Evolutionary conservation across 805 yeast species (phyloP).

Genomic region (Candida ortonii): DNA sequence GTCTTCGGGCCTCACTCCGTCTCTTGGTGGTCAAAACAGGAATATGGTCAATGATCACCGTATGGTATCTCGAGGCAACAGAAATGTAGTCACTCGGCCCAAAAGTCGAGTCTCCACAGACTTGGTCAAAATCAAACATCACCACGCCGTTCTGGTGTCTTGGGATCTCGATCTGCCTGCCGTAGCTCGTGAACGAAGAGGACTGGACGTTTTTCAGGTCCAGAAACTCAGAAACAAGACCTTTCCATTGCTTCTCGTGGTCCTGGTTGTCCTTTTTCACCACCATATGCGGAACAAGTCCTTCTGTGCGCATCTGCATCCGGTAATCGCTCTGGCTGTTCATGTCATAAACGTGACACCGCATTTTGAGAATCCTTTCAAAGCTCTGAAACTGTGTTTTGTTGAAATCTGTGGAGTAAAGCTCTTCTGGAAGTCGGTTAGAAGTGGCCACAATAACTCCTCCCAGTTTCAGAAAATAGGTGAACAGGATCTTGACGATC

Average conservation of each 20-base stretch:
- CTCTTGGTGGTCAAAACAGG: slow-evolving; percentile 54
- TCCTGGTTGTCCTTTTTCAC: slow-evolving; percentile 27
- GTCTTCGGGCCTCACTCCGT: slow-evolving; percentile 67
- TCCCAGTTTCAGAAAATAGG: slow-evolving; percentile 68
- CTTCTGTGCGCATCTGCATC: slow-evolving; percentile 29
- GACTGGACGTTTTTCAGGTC: slow-evolving; percentile 11
- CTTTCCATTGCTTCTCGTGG: slow-evolving; percentile 36
- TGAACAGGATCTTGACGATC: slow-evolving; percentile 60
- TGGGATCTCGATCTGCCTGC: slow-evolving; percentile 49
- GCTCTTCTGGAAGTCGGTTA: slow-evolving; percentile 67
- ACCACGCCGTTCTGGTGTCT: slow-evolving; percentile 40
- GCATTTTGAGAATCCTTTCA: slow-evolving; percentile 50
- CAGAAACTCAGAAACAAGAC: slow-evolving; percentile 27
- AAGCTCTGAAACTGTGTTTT: slow-evolving; percentile 56
- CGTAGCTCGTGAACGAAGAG: slow-evolving; percentile 49
- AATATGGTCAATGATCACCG: slow-evolving; percentile 56
- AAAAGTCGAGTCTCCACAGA: slow-evolving; percentile 50
- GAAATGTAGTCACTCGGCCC: slow-evolving; percentile 73
- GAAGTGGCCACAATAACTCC: slow-evolving; percentile 76
- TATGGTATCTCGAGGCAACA: slow-evolving; percentile 55
- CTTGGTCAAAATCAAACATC: slow-evolving; percentile 47
- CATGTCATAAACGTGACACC: slow-evolving; percentile 66
- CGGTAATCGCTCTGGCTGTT: slow-evolving; percentile 57
- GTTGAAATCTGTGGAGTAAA: slow-evolving; percentile 64
- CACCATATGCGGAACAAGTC: slow-evolving; percentile 33